Evolutionary conservation across 768 basidiomycete species (phyloP), one percentile per base, ranked within the genome.

Genomic region (Candolleomyces eurysporus): DNA sequence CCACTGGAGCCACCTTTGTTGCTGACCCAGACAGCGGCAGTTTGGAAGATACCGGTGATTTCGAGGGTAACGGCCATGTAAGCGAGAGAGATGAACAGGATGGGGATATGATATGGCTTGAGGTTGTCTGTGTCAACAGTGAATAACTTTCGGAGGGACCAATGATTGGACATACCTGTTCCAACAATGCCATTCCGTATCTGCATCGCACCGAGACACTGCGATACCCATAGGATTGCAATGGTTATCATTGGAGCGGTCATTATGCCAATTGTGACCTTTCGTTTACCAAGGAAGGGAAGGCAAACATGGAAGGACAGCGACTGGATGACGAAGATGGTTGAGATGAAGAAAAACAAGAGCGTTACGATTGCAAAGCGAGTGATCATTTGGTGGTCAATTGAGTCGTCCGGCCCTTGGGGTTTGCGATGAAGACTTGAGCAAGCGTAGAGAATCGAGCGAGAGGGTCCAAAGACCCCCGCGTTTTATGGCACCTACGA

Each of bases 1-100:
- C 91, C 92, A 30, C 86, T 86, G 6, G 78, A 72, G 3, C 93
- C 91, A 26, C 92, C 90, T 69, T 82, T 84, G 63, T 90, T 89
- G 64, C 88, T 88, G 65, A 97, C 93, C 85, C 87, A 91, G 75
- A 93, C 94, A 0, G 96, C 95, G 1, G 94, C 86, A 13, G 90
- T 89, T 54, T 90, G 86, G 4, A 98, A 80, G 17, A 95, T 79
- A 5, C 96, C 96, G 0, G 94, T 94, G 10, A 89, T 83, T 68
- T 98, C 96, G 45, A 98, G 81, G 0, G 95, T 92, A 36, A 97
- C 89, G 5, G 94, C 88, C 80, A 97, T 89, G 74, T 98, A 98
- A 0, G 95, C 94, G 52, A 97, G 79, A 3, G 91, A 92, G 66
- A 94, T 87, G 75, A 98, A 98, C 1, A 98, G 77, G 26, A 93